Conservation (phyloP, 768 basidiomycete genomes). For the Hypsizygus marmoreus region DNA sequence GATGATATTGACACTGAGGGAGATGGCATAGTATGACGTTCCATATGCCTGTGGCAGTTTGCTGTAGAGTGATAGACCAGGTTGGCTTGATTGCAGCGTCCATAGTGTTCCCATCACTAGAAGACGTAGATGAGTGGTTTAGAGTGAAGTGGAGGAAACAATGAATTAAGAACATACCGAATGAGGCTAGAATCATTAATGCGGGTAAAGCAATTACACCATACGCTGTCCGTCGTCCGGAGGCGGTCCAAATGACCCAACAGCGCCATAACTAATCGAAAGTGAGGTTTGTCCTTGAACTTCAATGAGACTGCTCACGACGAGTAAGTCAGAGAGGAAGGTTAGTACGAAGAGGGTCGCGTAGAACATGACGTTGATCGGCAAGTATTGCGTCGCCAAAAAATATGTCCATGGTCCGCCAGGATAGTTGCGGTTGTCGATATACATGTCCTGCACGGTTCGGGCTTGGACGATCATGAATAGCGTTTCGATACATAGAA, state of each 20-base stretch:
- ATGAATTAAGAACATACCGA: conserved; percentile 9
- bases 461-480: conserved; percentile 40
- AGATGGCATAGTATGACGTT: conserved; percentile 31
- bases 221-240: conserved; percentile 24
- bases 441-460: conserved; percentile 41
- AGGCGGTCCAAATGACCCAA: conserved; percentile 39
- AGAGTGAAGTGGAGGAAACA: neutral
- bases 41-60: conserved; percentile 25
- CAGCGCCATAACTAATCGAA: conserved; percentile 38
- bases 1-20: conserved; percentile 32
- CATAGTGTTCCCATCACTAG: conserved; percentile 35
- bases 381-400: conserved; percentile 38
- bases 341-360: conserved; percentile 44
- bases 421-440: conserved; percentile 43
- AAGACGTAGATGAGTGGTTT: neutral
- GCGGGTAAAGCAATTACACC: conserved; percentile 29
- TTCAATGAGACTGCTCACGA: conserved; percentile 24
- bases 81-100: conserved; percentile 34
- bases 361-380: conserved; percentile 46
- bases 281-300: neutral
- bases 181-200: conserved; percentile 30
- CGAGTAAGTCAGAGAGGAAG: conserved; percentile 38
- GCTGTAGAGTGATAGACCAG: conserved; percentile 31
- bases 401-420: conserved; percentile 48
- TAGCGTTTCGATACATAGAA: conserved; percentile 39